Evolutionary conservation across 331 rosid genomes (phyloP).

Genomic region (Malus hybrid): DNA sequence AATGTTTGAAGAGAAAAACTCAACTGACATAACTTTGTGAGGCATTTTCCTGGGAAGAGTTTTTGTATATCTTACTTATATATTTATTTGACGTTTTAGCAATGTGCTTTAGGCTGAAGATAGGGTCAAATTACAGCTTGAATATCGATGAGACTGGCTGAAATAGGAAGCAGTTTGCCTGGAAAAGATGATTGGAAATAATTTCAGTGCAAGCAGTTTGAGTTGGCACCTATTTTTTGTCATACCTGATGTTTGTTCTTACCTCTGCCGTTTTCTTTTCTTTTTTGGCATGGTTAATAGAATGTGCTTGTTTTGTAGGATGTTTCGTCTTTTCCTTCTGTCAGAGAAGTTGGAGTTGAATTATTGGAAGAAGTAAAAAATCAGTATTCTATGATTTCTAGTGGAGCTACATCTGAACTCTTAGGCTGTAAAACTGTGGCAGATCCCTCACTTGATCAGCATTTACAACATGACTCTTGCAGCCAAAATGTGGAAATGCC

Average conservation of each 20-base stretch:
- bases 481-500: constrained; percentile 12
- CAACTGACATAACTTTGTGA: neutral
- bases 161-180: neutral
- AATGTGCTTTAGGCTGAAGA: neutral
- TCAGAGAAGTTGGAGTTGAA: constrained; percentile 7
- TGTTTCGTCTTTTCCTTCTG: constrained; percentile 13
- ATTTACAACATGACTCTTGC: constrained; percentile 18
- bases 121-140: neutral
- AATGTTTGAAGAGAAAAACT: neutral
- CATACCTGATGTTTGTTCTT: neutral
- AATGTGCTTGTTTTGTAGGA: constrained; percentile 20
- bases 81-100: neutral
- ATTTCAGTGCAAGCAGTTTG: neutral
- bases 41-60: neutral
- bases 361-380: constrained; percentile 1
- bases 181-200: neutral
- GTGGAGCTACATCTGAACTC: constrained; percentile 1
- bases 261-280: neutral
- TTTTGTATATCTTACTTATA: neutral
- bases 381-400: neutral
- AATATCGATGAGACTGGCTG: neutral
- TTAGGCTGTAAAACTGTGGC: neutral
- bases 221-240: neutral
- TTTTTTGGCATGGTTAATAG: neutral
- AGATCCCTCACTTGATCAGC: constrained; percentile 4